Evolutionary conservation across 192 early-diverging fungal genomes (phyloP).

Genomic region (Coemansia sp.): DNA sequence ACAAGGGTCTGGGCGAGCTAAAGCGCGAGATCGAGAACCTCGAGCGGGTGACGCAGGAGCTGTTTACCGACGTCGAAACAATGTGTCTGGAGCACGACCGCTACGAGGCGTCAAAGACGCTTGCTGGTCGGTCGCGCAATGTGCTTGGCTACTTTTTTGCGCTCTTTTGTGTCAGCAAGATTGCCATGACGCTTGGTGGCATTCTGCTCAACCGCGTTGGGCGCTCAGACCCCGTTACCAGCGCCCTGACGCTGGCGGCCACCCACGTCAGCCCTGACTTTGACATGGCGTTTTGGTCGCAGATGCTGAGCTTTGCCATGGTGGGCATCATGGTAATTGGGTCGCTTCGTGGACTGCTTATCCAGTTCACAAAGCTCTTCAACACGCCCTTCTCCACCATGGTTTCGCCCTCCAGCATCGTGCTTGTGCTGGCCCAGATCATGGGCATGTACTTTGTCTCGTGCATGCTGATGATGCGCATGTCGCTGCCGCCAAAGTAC

Average conservation of each 20-base stretch:
- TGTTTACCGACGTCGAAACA: slow-evolving; percentile 80
- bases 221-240: slow-evolving; percentile 81
- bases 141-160: slow-evolving; percentile 84
- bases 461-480: slow-evolving; percentile 91
- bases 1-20: slow-evolving; percentile 38
- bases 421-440: slow-evolving; percentile 80
- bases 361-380: slow-evolving; percentile 81
- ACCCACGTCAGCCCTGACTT: slow-evolving; percentile 65
- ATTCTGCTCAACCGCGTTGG: slow-evolving; percentile 74
- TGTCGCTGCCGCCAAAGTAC: slow-evolving; percentile 82
- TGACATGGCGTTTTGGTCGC: slow-evolving; percentile 83
- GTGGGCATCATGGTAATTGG: slow-evolving; percentile 87
- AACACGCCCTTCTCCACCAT: slow-evolving; percentile 64
- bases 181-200: slow-evolving; percentile 78
- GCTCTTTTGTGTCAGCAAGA: slow-evolving; percentile 87
- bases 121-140: slow-evolving; percentile 78
- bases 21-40: slow-evolving; percentile 46
- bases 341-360: slow-evolving; percentile 84
- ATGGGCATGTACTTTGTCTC: slow-evolving; percentile 93
- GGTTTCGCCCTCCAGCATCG: slow-evolving; percentile 72
- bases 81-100: slow-evolving; percentile 72
- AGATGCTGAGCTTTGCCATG: slow-evolving; percentile 90
- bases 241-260: slow-evolving; percentile 70
- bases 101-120: slow-evolving; percentile 65
- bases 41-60: slow-evolving; percentile 67